phyloP scores from a whole-genome alignment of 352 stramenopile species.

The Globisporangium nunn region DNA sequence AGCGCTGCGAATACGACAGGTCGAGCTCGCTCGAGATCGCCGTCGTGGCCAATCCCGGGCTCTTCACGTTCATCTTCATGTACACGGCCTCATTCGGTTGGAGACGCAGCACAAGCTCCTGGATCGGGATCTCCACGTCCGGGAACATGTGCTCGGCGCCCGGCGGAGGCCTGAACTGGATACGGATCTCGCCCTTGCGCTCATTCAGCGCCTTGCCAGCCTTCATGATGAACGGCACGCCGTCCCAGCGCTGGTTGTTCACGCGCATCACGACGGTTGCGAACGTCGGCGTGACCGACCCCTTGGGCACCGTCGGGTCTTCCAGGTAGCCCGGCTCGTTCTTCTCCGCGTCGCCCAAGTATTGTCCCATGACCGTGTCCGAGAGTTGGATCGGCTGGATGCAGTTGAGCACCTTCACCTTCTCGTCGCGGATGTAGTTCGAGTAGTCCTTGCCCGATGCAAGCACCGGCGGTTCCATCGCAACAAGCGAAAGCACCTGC shows the following conservation, averaged over 20 bases:
- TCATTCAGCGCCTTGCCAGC: constrained; percentile 97
- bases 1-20: constrained; percentile 92
- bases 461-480: constrained; percentile 92
- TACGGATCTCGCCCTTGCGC: constrained; percentile 94
- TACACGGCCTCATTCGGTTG: constrained; percentile 97
- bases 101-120: constrained; percentile 96
- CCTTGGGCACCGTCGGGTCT: constrained; percentile 92
- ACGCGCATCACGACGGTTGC: constrained; percentile 88
- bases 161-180: constrained; percentile 94
- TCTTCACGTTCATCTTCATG: constrained; percentile 97
- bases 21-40: constrained; percentile 95
- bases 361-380: constrained; percentile 97
- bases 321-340: constrained; percentile 92
- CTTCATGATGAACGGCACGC: constrained; percentile 99
- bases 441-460: constrained; percentile 82
- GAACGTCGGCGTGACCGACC: constrained; percentile 91
- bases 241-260: constrained; percentile 94
- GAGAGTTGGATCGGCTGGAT: constrained; percentile 91
- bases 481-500: constrained; percentile 95
- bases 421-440: constrained; percentile 95
- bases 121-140: constrained; percentile 79
- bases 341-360: constrained; percentile 75
- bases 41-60: constrained; percentile 82
- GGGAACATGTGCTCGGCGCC: constrained; percentile 89
- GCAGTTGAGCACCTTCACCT: constrained; percentile 96